Conservation (phyloP, 345 rosid species). For the Syzygium oleosum region DNA sequence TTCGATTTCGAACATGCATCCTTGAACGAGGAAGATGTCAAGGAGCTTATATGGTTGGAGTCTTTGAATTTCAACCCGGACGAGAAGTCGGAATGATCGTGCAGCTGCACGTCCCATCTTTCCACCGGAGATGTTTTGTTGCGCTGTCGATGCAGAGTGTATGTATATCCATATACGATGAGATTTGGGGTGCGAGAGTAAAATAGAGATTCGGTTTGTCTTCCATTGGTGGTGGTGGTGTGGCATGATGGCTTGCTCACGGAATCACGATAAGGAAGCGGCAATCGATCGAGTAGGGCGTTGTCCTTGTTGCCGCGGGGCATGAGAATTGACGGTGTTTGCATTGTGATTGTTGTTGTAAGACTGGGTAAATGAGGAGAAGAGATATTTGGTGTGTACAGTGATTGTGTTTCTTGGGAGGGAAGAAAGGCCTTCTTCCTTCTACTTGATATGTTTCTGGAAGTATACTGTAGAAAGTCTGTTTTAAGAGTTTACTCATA, state of each 20-base stretch:
- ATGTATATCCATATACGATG: background rate
- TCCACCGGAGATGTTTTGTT: background rate
- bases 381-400: background rate
- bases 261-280: background rate
- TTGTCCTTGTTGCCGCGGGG: background rate
- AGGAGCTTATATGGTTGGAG: constrained; percentile 70
- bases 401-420: background rate
- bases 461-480: background rate
- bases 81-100: background rate
- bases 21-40: constrained; percentile 72
- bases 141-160: background rate
- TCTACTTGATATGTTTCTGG: background rate
- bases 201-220: background rate
- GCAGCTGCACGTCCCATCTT: background rate
- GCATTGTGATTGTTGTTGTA: background rate
- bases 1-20: constrained; percentile 68
- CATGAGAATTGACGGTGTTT: background rate
- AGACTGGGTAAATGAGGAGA: background rate
- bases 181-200: background rate
- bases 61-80: constrained; percentile 44
- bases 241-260: background rate
- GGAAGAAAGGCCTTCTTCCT: background rate
- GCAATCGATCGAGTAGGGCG: background rate
- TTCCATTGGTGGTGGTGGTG: background rate
- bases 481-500: background rate